phyloP scores from a whole-genome alignment of 371 early-diverging fungal genomes.

The Globomyces sp. region DNA sequence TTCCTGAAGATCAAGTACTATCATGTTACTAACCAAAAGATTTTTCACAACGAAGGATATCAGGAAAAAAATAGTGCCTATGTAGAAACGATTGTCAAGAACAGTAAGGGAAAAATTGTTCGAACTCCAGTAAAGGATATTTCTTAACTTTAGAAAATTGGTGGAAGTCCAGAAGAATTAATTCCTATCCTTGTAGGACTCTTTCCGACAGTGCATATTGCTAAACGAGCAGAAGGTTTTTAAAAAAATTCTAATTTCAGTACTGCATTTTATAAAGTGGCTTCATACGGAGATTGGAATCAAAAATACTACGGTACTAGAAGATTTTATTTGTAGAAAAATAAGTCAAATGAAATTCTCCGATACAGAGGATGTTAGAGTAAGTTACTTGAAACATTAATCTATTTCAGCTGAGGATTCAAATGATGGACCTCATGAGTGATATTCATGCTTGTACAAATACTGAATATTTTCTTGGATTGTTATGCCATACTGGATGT shows the following conservation, averaged over 20 bases:
- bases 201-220: not conserved
- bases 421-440: constrained; percentile 9
- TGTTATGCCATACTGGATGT: not conserved
- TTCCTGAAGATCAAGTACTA: constrained; percentile 16
- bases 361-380: constrained; percentile 13
- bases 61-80: not conserved
- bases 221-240: not conserved
- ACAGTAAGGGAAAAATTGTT: constrained; percentile 2
- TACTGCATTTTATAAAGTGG: constrained; percentile 6
- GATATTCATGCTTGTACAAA: not conserved
- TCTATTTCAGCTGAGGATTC: not conserved
- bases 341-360: not conserved
- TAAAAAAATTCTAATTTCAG: too few relatives aligned
- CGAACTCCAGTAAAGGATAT: not conserved
- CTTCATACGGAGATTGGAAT: not conserved
- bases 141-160: constrained; percentile 1
- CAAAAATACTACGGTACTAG: not conserved
- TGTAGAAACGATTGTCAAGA: constrained; percentile 12
- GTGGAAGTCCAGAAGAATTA: not conserved
- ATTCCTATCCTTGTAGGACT: not conserved
- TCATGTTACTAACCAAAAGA: not conserved
- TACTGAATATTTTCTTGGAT: not conserved
- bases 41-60: constrained; percentile 12
- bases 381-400: too few relatives aligned
- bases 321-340: not conserved